Evolutionary conservation across 1,284 basidiomycete genomes (phyloP).

Genomic region (Trametes polyzona): DNA sequence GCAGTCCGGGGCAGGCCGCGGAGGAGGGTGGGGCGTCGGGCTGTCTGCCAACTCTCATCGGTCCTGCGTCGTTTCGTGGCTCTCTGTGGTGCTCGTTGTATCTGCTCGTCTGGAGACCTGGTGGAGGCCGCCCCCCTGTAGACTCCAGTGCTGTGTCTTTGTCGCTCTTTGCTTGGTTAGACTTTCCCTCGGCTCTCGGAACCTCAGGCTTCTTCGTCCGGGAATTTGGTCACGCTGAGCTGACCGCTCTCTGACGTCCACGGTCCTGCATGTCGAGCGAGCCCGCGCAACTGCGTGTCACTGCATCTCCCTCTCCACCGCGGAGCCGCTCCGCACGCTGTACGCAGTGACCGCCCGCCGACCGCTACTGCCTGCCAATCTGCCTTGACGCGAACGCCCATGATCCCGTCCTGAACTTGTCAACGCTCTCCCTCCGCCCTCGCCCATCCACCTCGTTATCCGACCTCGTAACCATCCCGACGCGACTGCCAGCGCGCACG

Average conservation of each 20-base stretch:
- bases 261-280: conserved; percentile 11
- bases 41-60: not conserved
- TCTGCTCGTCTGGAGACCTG: not conserved
- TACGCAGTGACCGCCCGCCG: not conserved
- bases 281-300: not conserved
- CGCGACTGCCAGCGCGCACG: conserved; percentile 9
- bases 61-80: not conserved
- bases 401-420: conserved; percentile 8
- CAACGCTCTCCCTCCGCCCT: not conserved
- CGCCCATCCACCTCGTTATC: not conserved
- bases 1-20: not conserved
- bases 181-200: conserved; percentile 3
- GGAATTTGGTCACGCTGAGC: conserved; percentile 7
- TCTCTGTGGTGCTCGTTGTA: conserved; percentile 3
- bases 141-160: conserved; percentile 3
- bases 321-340: conserved; percentile 14
- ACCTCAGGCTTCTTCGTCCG: conserved; percentile 3
- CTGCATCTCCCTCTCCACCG: conserved; percentile 10
- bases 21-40: not conserved
- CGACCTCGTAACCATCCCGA: conserved; percentile 6
- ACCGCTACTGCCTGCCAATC: not conserved
- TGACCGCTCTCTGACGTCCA: conserved; percentile 7
- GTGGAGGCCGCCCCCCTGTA: conserved; percentile 1
- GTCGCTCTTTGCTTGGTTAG: conserved; percentile 14
- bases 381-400: conserved; percentile 5